These are phyloP conservation scores for Chaetoceros muelleri DNA, from an alignment of 108 stramenopile genomes.

Conservation along the genomic window DNA sequence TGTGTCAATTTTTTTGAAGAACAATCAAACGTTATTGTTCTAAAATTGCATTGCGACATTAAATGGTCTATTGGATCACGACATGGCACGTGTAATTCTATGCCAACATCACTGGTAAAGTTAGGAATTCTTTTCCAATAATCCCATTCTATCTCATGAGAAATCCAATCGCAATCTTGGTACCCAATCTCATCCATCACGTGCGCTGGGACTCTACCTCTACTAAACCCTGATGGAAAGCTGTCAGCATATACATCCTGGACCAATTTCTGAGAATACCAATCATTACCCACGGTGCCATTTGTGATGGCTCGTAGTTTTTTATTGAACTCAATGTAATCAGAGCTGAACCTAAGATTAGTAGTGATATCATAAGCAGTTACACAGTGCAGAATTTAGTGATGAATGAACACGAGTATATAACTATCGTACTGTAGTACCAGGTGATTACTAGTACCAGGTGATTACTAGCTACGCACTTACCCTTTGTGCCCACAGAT, in stretches of 20 bases:
- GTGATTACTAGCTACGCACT: slow-evolving; percentile 17
- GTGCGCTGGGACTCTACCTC: slow-evolving; percentile 8
- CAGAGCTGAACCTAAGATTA: too few species aligned
- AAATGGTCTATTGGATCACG: slow-evolving; percentile 27
- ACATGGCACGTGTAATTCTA: slow-evolving; percentile 38
- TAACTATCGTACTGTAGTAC: not conserved
- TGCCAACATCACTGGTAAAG: not conserved
- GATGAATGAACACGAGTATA: not conserved
- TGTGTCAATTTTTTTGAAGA: not conserved
- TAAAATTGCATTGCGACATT: slow-evolving; percentile 26
- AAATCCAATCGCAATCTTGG: slow-evolving; percentile 33
- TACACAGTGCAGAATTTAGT: not conserved
- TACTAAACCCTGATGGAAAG: slow-evolving; percentile 4
- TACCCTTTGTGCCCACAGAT: slow-evolving; percentile 37
- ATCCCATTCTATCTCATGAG: slow-evolving; percentile 5
- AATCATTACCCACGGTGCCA: not conserved
- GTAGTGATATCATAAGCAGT: not conserved
- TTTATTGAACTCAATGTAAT: not conserved
- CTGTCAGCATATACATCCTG: not conserved
- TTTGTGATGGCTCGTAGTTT: not conserved
- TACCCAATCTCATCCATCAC: slow-evolving; percentile 23
- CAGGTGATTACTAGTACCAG: slow-evolving; percentile 11
- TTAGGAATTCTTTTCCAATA: slow-evolving; percentile 3
- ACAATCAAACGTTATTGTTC: slow-evolving; percentile 11
- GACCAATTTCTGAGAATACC: not conserved